Evolutionary conservation across 2,329 filamentous ascomycete species (phyloP).

Genomic region (Grosmannia penicillata): DNA sequence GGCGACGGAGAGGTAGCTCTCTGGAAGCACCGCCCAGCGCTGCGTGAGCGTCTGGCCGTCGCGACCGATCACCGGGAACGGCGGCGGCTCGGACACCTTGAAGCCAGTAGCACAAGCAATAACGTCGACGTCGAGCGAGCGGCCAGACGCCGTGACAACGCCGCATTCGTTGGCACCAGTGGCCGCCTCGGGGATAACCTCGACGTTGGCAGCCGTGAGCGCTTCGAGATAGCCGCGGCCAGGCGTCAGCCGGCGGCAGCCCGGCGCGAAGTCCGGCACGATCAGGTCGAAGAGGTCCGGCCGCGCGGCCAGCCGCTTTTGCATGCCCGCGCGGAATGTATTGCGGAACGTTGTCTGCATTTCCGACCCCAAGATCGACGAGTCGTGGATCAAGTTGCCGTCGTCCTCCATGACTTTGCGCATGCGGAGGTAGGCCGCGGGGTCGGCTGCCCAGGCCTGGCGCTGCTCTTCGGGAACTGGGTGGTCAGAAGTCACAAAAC

Average conservation of each 20-base stretch:
- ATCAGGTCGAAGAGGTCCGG: conserved; percentile 28
- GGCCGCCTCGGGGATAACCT: conserved; percentile 22
- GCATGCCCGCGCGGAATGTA: conserved; percentile 23
- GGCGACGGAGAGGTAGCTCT: conserved; percentile 29
- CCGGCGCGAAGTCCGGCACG: conserved; percentile 26
- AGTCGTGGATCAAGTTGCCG: conserved; percentile 26
- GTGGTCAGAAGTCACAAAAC: neutral
- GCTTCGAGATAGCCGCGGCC: conserved; percentile 31
- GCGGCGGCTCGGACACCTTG: conserved; percentile 23
- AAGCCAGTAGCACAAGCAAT: conserved; percentile 34
- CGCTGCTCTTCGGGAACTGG: conserved; percentile 24
- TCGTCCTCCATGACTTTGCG: conserved; percentile 28
- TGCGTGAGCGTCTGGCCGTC: conserved; percentile 19
- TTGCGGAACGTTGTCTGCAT: conserved; percentile 18
- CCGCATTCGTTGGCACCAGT: conserved; percentile 20
- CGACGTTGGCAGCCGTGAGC: conserved; percentile 24
- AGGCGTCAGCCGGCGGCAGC: conserved; percentile 30
- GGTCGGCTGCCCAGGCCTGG: conserved; percentile 20
- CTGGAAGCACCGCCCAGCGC: conserved; percentile 23
- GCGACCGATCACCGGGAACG: conserved; percentile 26
- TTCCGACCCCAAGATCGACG: conserved; percentile 20
- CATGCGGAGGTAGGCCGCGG: conserved; percentile 22
- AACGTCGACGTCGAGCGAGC: conserved; percentile 21
- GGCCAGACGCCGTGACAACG: conserved; percentile 15
- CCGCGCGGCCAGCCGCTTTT: conserved; percentile 22